phyloP scores from a whole-genome alignment of 2,329 filamentous ascomycete genomes.

The Trichoderma atroviride region DNA sequence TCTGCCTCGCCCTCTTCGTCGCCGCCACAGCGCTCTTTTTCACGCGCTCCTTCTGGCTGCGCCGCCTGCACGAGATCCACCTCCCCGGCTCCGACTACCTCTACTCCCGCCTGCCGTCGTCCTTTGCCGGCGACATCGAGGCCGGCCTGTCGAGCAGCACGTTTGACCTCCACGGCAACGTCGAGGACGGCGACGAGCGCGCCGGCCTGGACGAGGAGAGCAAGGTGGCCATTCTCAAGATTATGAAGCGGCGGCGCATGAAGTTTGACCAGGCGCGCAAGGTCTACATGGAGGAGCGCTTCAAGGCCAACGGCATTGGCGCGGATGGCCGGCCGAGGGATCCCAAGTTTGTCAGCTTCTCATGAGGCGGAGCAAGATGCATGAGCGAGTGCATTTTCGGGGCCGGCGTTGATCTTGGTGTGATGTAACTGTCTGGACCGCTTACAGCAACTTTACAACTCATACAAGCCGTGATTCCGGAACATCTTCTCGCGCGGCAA shows the following conservation, averaged over 20 bases:
- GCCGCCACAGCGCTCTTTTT: slow-evolving; percentile 77
- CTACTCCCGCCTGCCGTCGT: slow-evolving; percentile 76
- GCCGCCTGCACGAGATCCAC: slow-evolving; percentile 63
- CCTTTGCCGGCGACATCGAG: slow-evolving; percentile 84
- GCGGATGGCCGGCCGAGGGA: slow-evolving; percentile 85
- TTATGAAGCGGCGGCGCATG: slow-evolving; percentile 86
- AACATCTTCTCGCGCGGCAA: background rate
- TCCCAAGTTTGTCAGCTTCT: slow-evolving; percentile 94
- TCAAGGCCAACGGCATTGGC: slow-evolving; percentile 85
- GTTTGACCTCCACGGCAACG: slow-evolving; percentile 81
- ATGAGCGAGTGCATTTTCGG: background rate
- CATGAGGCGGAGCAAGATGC: slow-evolving; percentile 33
- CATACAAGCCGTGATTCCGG: background rate
- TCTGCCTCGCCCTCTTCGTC: slow-evolving; percentile 72
- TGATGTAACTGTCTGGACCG: background rate
- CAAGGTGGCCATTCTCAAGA: slow-evolving; percentile 80
- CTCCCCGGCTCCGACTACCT: slow-evolving; percentile 61
- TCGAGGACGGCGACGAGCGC: slow-evolving; percentile 76
- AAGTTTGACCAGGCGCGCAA: slow-evolving; percentile 89
- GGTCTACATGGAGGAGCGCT: slow-evolving; percentile 81
- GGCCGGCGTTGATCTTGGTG: background rate
- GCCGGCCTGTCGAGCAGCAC: slow-evolving; percentile 79
- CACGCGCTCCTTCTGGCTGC: slow-evolving; percentile 77
- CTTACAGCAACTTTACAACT: background rate
- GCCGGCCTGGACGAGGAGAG: slow-evolving; percentile 77